phyloP scores from a whole-genome alignment of 2,329 filamentous ascomycete genomes.

The Phoma sp. region DNA sequence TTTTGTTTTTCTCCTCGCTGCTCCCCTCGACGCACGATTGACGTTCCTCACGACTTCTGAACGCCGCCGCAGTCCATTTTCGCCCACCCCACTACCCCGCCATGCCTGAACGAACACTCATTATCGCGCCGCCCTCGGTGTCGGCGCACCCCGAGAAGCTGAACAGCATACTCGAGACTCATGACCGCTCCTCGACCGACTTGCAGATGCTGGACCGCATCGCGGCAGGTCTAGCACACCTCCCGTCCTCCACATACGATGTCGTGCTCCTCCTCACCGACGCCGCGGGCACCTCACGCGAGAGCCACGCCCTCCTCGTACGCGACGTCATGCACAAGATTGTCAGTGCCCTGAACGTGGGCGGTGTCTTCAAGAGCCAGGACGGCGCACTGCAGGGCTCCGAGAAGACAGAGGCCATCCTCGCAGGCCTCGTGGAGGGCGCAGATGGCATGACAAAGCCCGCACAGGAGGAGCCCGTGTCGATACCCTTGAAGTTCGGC shows the following conservation, averaged over 20 bases:
- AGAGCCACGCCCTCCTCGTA: constrained; percentile 70
- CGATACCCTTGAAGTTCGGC: constrained; percentile 70
- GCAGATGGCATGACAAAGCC: constrained; percentile 76
- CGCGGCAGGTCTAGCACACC: constrained; percentile 77
- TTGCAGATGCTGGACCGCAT: constrained; percentile 98
- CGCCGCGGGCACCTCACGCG: constrained; percentile 67
- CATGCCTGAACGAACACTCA: constrained; percentile 68
- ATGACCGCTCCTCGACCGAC: constrained; percentile 80
- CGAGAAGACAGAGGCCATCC: constrained; percentile 78
- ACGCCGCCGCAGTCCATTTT: constrained; percentile 2
- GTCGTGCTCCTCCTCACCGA: constrained; percentile 84
- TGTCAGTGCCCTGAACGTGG: constrained; percentile 73
- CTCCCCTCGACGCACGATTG: constrained; percentile 1
- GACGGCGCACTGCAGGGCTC: constrained; percentile 64
- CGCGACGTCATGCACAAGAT: constrained; percentile 73
- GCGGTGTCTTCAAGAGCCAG: constrained; percentile 73
- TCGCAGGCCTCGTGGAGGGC: constrained; percentile 77
- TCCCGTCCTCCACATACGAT: constrained; percentile 82
- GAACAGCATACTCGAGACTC: constrained; percentile 71
- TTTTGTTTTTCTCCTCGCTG: neutral
- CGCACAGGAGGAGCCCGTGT: constrained; percentile 64
- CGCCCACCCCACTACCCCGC: constrained; percentile 28
- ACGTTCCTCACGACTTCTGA: neutral
- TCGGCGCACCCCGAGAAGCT: constrained; percentile 84
- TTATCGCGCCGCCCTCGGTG: constrained; percentile 89